phyloP scores from a whole-genome alignment of 805 yeast genomes.

The Yamadazyma phyllophila region DNA sequence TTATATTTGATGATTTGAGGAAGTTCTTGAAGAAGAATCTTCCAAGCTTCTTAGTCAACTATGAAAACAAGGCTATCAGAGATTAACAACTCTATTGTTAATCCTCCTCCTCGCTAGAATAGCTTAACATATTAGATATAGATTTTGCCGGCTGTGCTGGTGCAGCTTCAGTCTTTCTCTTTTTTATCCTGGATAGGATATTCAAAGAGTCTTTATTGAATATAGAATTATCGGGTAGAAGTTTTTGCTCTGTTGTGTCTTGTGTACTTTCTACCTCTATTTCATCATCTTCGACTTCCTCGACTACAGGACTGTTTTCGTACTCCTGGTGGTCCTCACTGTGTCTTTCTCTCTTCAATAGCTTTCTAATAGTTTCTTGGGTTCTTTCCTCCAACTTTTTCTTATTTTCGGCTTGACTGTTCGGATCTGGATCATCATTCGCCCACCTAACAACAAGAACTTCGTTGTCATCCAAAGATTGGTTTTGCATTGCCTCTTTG shows the following conservation, averaged over 20 bases:
- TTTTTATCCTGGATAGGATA: conserved; percentile 14
- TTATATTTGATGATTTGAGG: conserved; percentile 49
- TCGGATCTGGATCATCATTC: conserved; percentile 79
- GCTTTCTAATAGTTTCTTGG: conserved; percentile 47
- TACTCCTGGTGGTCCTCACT: background rate
- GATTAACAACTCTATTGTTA: conserved; percentile 8
- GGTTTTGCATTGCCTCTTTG: conserved; percentile 90
- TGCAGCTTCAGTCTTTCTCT: conserved; percentile 3
- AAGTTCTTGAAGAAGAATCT: conserved; percentile 42
- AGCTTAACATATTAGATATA: conserved; percentile 19
- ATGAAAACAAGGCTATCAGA: conserved; percentile 5
- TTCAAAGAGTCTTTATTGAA: conserved; percentile 14
- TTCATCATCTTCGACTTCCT: conserved; percentile 17
- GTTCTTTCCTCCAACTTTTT: conserved; percentile 52
- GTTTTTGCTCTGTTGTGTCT: conserved; percentile 11
- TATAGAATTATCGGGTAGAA: conserved; percentile 10
- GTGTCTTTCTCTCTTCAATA: conserved; percentile 27
- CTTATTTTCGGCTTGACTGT: conserved; percentile 50
- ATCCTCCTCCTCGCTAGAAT: conserved; percentile 32
- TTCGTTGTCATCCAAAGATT: conserved; percentile 62
- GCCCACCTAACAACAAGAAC: conserved; percentile 83
- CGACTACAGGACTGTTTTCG: conserved; percentile 15
- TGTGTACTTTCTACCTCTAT: conserved; percentile 16
- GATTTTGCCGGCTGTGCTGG: conserved; percentile 9
- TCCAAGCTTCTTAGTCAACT: conserved; percentile 25